These are phyloP conservation scores for Strobilomyces confusus DNA, from an alignment of 768 basidiomycete species.

Conservation along the genomic window DNA sequence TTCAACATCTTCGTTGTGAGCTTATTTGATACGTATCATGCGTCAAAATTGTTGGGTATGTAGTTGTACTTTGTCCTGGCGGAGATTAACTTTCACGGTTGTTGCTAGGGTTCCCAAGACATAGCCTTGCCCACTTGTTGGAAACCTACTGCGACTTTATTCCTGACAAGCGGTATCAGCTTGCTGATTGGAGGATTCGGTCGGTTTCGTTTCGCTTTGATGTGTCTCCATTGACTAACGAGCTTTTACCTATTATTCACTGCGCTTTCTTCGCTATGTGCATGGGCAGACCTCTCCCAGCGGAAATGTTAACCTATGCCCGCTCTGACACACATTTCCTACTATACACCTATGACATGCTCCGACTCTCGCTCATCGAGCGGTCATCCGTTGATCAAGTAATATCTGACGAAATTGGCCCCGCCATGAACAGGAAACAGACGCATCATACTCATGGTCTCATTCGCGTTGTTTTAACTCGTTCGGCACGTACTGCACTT, in stretches of 20 bases:
- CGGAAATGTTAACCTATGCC: conserved; percentile 90
- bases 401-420: conserved; percentile 14
- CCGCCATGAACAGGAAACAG: neutral
- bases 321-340: conserved; percentile 96
- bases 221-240: neutral
- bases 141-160: conserved; percentile 86
- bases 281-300: conserved; percentile 60
- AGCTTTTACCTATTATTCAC: neutral
- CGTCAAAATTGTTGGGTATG: conserved; percentile 77
- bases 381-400: conserved; percentile 38
- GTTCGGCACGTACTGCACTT: conserved; percentile 75
- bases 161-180: conserved; percentile 93
- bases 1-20: conserved; percentile 93
- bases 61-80: neutral
- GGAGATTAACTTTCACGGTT: neutral
- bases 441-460: conserved; percentile 35
- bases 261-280: neutral
- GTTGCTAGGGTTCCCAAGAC: conserved; percentile 67
- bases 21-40: conserved; percentile 96
- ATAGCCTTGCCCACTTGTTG: conserved; percentile 80
- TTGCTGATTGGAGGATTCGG: conserved; percentile 97
- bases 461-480: conserved; percentile 60
- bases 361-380: conserved; percentile 84
- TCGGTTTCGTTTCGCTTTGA: conserved; percentile 26
- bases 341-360: conserved; percentile 85